Percentiles rank a stretch among this genome's conserved stretches.
Conservation (phyloP, 768 basidiomycete species). For the Trametes punicea region DNA sequence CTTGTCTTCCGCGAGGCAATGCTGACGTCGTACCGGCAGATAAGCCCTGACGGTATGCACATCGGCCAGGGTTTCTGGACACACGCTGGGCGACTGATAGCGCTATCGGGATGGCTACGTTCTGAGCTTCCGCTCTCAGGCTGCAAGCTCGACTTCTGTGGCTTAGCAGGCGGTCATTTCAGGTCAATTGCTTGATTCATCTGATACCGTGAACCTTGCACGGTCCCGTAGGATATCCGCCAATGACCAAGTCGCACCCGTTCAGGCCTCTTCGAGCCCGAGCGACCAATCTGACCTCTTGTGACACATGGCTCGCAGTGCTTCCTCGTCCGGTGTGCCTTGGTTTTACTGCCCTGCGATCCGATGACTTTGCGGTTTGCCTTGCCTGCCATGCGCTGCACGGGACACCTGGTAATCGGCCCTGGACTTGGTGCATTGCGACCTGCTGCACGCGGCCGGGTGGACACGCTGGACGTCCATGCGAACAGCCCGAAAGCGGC, state of each 20-base stretch:
- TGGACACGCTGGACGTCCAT: neutral
- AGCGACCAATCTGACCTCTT: slow-evolving; percentile 6
- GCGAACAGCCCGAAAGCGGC: neutral
- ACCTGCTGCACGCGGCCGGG: neutral
- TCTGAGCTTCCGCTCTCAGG: neutral
- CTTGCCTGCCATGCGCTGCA: slow-evolving; percentile 3
- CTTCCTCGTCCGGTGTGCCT: slow-evolving; percentile 6
- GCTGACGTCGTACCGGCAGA: no score
- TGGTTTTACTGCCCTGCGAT: neutral
- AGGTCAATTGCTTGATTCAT: neutral
- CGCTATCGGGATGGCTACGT: slow-evolving; percentile 2
- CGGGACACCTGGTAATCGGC: slow-evolving; percentile 9
- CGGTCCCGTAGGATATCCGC: neutral
- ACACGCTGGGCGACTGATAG: slow-evolving; percentile 1
- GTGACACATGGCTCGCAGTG: slow-evolving; percentile 4
- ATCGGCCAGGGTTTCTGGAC: neutral
- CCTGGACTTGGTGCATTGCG: neutral
- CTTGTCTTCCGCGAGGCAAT: no score
- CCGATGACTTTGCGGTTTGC: neutral
- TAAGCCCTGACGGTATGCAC: neutral
- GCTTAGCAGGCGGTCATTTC: neutral
- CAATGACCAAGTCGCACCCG: neutral
- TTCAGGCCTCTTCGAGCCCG: neutral
- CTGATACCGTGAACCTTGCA: neutral
- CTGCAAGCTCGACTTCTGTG: neutral